These are phyloP conservation scores for Vitis hybrid DNA, from an alignment of 177 flowering plant genomes.

Conservation along the genomic window DNA sequence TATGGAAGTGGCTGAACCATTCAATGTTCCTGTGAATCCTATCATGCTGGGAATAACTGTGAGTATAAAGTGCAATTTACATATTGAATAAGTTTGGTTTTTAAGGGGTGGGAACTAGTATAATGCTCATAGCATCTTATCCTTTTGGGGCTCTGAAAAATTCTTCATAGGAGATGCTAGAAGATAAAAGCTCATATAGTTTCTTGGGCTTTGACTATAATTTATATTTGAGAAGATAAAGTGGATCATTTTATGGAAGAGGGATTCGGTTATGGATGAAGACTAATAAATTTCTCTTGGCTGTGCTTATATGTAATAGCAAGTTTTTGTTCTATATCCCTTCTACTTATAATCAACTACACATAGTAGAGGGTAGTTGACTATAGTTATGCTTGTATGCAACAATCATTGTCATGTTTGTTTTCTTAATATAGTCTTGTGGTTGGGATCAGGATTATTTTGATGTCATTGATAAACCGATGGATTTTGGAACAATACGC, in stretches of 20 bases:
- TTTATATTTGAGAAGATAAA: too few relatives aligned
- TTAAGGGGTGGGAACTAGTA: too few relatives aligned
- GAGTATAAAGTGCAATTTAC: conserved; percentile 25
- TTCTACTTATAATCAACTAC: too few relatives aligned
- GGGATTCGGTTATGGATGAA: too few relatives aligned
- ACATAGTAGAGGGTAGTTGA: too few relatives aligned
- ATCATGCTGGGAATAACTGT: conserved; percentile 93
- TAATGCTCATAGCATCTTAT: too few relatives aligned
- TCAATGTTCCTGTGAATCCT: conserved; percentile 92
- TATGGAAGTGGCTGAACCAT: conserved; percentile 98
- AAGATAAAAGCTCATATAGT: too few relatives aligned
- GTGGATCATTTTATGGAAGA: too few relatives aligned
- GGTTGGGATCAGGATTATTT: conserved; percentile 78
- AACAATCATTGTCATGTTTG: not conserved
- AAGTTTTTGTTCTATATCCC: not conserved
- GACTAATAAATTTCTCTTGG: not conserved
- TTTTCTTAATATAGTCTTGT: not conserved
- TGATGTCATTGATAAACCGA: conserved; percentile 91
- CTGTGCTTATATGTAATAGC: not conserved
- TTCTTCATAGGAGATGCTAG: too few relatives aligned
- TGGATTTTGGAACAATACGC: conserved; percentile 99
- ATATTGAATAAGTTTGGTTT: not conserved
- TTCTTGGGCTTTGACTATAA: too few relatives aligned
- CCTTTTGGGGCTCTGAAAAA: too few relatives aligned
- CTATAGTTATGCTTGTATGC: too few relatives aligned